These are phyloP conservation scores for Chaetomium sp. DNA, from an alignment of 2,329 filamentous ascomycete species.

Conservation along the genomic window DNA sequence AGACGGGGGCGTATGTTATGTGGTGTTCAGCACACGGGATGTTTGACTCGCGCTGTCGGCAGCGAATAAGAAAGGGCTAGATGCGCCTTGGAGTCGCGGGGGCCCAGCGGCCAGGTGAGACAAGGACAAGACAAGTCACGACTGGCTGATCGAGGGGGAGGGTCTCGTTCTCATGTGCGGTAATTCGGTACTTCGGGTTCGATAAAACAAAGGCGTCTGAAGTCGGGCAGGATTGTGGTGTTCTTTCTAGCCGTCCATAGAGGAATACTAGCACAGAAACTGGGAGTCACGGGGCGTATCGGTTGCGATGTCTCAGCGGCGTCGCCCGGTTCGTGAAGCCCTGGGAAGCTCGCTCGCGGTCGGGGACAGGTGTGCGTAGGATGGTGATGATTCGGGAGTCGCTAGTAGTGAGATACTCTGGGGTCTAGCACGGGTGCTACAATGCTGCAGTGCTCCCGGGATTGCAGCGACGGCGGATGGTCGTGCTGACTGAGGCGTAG, in stretches of 20 bases:
- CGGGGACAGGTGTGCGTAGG: too few species aligned
- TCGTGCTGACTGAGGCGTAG: constrained; percentile 3
- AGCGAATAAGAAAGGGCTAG: neutral
- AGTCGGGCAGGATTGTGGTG: neutral
- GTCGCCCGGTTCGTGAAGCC: neutral
- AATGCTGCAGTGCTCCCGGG: constrained; percentile 1
- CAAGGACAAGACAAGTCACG: neutral
- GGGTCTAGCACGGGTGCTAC: neutral
- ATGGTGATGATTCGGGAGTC: too few species aligned
- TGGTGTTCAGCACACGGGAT: neutral
- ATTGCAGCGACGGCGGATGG: neutral
- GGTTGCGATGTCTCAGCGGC: constrained; percentile 1
- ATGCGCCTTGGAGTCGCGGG: neutral
- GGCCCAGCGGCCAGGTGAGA: neutral
- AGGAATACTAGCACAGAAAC: constrained; percentile 3
- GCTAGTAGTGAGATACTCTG: too few species aligned
- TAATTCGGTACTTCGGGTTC: too few species aligned
- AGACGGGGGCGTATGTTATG: neutral
- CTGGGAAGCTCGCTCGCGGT: too few species aligned
- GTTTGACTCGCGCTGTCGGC: neutral
- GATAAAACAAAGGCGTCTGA: neutral
- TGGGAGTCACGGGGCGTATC: constrained; percentile 9
- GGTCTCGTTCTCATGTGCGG: too few species aligned
- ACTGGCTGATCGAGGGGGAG: neutral
- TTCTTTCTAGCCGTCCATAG: constrained; percentile 12